phyloP scores from a whole-genome alignment of 2,329 filamentous ascomycete species.

The Elsinoe arachidis region DNA sequence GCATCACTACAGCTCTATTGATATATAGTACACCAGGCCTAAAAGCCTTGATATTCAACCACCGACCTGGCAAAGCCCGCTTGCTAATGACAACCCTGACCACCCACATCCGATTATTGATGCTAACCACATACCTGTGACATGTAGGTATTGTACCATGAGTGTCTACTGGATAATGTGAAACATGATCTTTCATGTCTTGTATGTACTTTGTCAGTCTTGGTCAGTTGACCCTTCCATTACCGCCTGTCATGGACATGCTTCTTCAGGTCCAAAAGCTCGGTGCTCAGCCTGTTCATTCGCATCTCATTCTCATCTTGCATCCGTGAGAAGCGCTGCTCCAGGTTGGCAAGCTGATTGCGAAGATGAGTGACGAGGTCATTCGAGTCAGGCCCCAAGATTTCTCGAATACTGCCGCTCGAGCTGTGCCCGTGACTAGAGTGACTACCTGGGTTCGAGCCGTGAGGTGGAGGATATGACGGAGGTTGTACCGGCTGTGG shows the following conservation, averaged over 20 bases:
- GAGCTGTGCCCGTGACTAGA: constrained; percentile 48
- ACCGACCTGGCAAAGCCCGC: not conserved
- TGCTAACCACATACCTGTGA: too few relatives aligned
- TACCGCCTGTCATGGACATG: constrained; percentile 10
- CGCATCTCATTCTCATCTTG: constrained; percentile 40
- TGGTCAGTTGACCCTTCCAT: too few relatives aligned
- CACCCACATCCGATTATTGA: too few relatives aligned
- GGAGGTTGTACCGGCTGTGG: constrained; percentile 18
- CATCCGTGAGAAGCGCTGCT: constrained; percentile 43
- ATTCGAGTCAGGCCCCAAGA: constrained; percentile 47
- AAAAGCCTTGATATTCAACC: not conserved
- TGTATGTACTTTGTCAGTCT: too few relatives aligned
- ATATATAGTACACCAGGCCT: not conserved
- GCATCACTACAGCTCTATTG: constrained; percentile 5
- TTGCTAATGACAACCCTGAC: not conserved
- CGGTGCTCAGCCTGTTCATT: constrained; percentile 36
- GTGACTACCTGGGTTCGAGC: constrained; percentile 43
- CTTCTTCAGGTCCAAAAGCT: constrained; percentile 31
- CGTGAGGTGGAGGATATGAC: constrained; percentile 14
- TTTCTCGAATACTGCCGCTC: constrained; percentile 55
- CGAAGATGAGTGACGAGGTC: constrained; percentile 63
- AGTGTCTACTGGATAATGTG: too few relatives aligned
- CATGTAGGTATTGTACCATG: too few relatives aligned
- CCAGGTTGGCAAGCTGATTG: constrained; percentile 39
- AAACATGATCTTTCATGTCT: too few relatives aligned